phyloP scores from a whole-genome alignment of 2,329 filamentous ascomycete species.

The Aspergillus cejpii region DNA sequence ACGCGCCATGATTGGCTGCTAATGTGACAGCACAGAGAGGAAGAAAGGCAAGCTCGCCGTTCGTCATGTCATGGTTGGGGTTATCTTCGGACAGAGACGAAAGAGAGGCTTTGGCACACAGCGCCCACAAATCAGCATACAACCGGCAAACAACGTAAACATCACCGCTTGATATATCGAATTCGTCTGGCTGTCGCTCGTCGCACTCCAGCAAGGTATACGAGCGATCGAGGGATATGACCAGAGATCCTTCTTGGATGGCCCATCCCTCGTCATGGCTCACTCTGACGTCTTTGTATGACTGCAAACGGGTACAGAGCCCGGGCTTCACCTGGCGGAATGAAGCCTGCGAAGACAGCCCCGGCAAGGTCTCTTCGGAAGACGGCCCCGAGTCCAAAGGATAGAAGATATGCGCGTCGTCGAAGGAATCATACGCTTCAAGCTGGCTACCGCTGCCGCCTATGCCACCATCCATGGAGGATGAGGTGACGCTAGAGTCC shows the following conservation, averaged over 20 bases:
- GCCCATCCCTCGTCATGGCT: conserved; percentile 20
- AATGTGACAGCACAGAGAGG: conserved; percentile 32
- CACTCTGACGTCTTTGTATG: conserved; percentile 23
- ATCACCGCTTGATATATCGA: conserved; percentile 24
- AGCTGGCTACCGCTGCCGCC: too few species aligned
- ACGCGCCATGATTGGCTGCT: conserved; percentile 26
- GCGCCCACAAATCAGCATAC: conserved; percentile 33
- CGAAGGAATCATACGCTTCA: too few species aligned
- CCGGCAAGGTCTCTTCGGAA: not conserved
- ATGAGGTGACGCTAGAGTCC: too few species aligned
- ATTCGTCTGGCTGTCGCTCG: conserved; percentile 21
- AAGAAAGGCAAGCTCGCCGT: conserved; percentile 22
- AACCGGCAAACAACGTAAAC: conserved; percentile 28
- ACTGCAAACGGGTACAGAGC: conserved; percentile 19
- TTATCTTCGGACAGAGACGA: conserved; percentile 1
- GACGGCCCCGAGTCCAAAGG: too few species aligned
- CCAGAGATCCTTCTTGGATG: conserved; percentile 28
- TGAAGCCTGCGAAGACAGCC: conserved; percentile 3
- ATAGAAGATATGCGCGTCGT: not conserved
- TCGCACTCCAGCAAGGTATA: conserved; percentile 17
- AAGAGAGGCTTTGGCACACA: conserved; percentile 25
- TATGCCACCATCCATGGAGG: too few species aligned
- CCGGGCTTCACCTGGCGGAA: conserved; percentile 16
- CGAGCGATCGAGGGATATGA: conserved; percentile 22
- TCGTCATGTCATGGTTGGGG: not conserved